These are phyloP conservation scores for Abrus precatorius DNA, from an alignment of 306 rosid genomes.

Conservation along the genomic window DNA sequence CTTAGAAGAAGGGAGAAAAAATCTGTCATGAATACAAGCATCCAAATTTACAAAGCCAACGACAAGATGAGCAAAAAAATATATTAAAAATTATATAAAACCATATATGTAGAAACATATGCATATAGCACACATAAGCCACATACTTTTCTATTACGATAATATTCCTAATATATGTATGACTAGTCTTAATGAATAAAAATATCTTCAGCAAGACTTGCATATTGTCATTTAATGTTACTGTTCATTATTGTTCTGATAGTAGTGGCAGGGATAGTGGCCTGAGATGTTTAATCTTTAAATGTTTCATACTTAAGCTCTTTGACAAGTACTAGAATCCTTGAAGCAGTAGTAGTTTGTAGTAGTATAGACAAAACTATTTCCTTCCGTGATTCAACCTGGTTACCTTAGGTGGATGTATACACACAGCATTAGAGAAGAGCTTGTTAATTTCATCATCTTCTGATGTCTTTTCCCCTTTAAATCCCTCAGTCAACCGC, in stretches of 20 bases:
- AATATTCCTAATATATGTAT: constrained; percentile 10
- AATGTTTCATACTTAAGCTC: constrained; percentile 11
- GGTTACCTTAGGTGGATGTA: constrained; percentile 86
- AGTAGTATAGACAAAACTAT: constrained; percentile 31
- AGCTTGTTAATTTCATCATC: constrained; percentile 80
- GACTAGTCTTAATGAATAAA: constrained; percentile 8
- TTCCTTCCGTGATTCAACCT: constrained; percentile 21
- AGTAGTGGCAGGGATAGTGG: constrained; percentile 1
- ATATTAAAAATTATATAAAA: neutral
- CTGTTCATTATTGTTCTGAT: neutral
- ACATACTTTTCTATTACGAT: constrained; percentile 8
- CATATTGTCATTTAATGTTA: neutral
- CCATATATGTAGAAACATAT: neutral
- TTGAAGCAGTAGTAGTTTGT: neutral
- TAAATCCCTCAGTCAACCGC: constrained; percentile 82
- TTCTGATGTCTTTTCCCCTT: constrained; percentile 75
- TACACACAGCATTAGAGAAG: constrained; percentile 76
- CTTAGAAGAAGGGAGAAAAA: neutral
- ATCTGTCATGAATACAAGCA: constrained; percentile 13
- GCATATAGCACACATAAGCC: neutral
- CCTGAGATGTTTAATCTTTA: constrained; percentile 9
- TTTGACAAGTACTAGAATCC: constrained; percentile 14
- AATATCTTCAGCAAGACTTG: constrained; percentile 23
- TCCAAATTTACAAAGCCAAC: neutral
- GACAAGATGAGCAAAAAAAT: neutral